Percentiles rank a stretch among this genome's conserved stretches.
phyloP scores from a whole-genome alignment of 108 stramenopile species.

The Aurantiochytrium sp. region DNA sequence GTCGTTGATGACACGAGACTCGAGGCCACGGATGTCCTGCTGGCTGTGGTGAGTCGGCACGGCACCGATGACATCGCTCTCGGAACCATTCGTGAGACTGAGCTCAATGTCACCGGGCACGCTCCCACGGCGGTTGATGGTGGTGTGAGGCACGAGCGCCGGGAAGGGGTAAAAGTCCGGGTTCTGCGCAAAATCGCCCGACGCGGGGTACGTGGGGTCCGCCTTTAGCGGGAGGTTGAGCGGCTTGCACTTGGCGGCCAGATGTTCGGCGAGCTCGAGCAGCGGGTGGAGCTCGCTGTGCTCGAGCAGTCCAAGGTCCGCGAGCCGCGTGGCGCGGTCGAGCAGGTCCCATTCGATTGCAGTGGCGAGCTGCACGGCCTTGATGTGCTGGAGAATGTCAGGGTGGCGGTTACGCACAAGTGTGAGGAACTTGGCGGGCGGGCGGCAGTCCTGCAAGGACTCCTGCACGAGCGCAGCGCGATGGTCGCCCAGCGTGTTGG shows the following conservation, averaged over 20 bases:
- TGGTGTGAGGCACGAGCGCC: not conserved
- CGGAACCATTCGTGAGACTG: not conserved
- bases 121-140: not conserved
- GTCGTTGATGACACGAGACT: not conserved
- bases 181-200: constrained; percentile 17
- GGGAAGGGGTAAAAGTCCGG: constrained; percentile 1
- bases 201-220: too few relatives aligned
- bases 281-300: not conserved
- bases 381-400: not conserved
- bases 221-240: not conserved
- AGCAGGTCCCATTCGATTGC: not conserved
- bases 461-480: not conserved
- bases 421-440: constrained; percentile 5
- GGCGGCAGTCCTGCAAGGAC: not conserved
- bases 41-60: not conserved
- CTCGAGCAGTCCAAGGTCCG: constrained; percentile 9
- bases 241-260: not conserved
- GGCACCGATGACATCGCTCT: not conserved
- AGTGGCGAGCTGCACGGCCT: not conserved
- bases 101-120: not conserved
- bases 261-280: not conserved
- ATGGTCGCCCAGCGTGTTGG: not conserved
- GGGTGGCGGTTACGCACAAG: not conserved
- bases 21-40: not conserved
- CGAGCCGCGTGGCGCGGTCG: not conserved